Percentiles rank a stretch among this genome's conserved stretches.
Conservation (phyloP, 2,329 filamentous ascomycete species). For the Fusarium sp. region DNA sequence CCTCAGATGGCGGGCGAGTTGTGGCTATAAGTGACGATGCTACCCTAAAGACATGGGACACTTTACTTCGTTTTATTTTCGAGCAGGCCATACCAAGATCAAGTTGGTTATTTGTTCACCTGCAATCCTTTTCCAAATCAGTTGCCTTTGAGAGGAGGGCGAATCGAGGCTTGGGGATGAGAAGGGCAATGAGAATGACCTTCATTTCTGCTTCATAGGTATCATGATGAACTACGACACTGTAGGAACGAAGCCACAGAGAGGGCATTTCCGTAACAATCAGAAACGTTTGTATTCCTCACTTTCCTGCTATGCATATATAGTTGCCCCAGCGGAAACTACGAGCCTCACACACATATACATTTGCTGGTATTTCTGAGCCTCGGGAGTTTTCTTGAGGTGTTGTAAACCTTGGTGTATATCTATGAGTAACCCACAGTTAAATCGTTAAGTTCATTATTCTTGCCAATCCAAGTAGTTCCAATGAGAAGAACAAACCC, state of each 20-base stretch:
- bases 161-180: background rate
- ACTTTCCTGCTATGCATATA: background rate
- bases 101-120: background rate
- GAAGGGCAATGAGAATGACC: background rate
- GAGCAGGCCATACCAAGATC: background rate
- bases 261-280: too few relatives aligned
- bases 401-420: too few relatives aligned
- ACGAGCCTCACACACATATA: background rate
- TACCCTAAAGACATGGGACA: background rate
- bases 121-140: background rate
- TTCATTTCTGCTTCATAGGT: background rate
- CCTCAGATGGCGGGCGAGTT: background rate
- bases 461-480: background rate
- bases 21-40: background rate
- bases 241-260: background rate
- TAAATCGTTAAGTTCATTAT: background rate
- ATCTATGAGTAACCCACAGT: background rate
- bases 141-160: background rate
- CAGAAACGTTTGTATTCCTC: background rate
- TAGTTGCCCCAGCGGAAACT: background rate
- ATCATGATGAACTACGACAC: background rate
- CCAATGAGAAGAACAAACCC: background rate
- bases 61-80: background rate
- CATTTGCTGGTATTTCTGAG: too few relatives aligned
- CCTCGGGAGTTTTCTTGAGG: background rate